phyloP scores from a whole-genome alignment of 2,329 filamentous ascomycete genomes.

The Bipolaris sorokiniana region DNA sequence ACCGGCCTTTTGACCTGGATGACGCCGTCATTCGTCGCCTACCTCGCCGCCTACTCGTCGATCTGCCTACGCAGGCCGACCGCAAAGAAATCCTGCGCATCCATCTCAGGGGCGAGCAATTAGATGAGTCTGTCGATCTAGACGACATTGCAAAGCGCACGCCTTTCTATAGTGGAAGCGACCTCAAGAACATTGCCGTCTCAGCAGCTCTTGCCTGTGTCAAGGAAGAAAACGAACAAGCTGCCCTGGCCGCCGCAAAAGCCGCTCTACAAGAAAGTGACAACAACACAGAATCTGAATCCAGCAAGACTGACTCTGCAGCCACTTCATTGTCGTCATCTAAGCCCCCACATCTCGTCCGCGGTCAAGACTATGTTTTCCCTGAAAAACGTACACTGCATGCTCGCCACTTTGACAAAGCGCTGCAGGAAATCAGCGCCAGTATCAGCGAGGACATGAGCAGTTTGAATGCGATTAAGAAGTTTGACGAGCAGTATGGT shows the following conservation, averaged over 20 bases:
- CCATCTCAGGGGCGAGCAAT: conserved; percentile 70
- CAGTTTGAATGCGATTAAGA: conserved; percentile 81
- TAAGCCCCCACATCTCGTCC: conserved; percentile 44
- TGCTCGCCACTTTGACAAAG: conserved; percentile 79
- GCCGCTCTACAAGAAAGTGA: neutral
- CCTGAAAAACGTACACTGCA: conserved; percentile 72
- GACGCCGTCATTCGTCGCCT: conserved; percentile 81
- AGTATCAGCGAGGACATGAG: conserved; percentile 95
- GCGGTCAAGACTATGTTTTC: conserved; percentile 60
- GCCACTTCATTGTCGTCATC: neutral
- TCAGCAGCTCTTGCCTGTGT: conserved; percentile 80
- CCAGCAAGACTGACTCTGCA: neutral
- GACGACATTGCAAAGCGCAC: conserved; percentile 69
- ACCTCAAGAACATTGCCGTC: conserved; percentile 82
- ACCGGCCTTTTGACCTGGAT: conserved; percentile 92
- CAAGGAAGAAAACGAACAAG: conserved; percentile 68
- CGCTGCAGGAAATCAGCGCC: conserved; percentile 85
- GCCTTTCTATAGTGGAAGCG: conserved; percentile 79
- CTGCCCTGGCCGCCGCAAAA: conserved; percentile 36
- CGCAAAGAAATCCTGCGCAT: conserved; percentile 72
- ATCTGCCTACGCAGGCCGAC: conserved; percentile 71
- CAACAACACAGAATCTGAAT: neutral
- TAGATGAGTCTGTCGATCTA: conserved; percentile 68
- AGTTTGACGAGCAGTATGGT: conserved; percentile 95
- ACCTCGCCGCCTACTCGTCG: conserved; percentile 74